Evolutionary conservation across 805 yeast genomes (phyloP).

Genomic region (Candida awuae): DNA sequence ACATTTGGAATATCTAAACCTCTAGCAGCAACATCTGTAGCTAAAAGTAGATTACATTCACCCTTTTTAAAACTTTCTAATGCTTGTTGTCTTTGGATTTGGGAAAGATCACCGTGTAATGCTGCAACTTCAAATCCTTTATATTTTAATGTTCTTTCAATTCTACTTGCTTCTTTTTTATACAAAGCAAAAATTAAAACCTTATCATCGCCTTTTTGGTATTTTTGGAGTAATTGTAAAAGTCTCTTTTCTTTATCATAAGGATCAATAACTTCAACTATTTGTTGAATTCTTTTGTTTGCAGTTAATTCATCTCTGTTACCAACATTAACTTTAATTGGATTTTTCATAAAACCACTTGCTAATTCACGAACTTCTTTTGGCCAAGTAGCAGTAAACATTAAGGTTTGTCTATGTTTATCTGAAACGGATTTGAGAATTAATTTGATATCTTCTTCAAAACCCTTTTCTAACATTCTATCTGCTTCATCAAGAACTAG

Average conservation of each 20-base stretch:
- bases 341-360: constrained; percentile 66
- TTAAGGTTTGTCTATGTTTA: constrained; percentile 73
- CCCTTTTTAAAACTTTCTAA: constrained; percentile 81
- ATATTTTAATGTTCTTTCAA: constrained; percentile 65
- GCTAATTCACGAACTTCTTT: constrained; percentile 94
- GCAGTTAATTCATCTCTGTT: constrained; percentile 91
- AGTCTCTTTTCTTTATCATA: constrained; percentile 71
- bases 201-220: constrained; percentile 69
- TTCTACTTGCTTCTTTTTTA: constrained; percentile 92
- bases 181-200: constrained; percentile 88
- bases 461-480: constrained; percentile 97
- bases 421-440: constrained; percentile 54
- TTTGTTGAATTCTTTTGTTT: constrained; percentile 86
- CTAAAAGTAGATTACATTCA: constrained; percentile 64
- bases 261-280: constrained; percentile 87
- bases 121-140: constrained; percentile 83
- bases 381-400: constrained; percentile 99
- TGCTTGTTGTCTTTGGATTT: constrained; percentile 85
- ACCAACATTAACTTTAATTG: constrained; percentile 91
- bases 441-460: constrained; percentile 88
- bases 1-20: constrained; percentile 97
- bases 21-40: constrained; percentile 98
- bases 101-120: constrained; percentile 92
- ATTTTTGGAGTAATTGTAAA: constrained; percentile 61
- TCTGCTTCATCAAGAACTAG: constrained; percentile 96